Conservation (phyloP, 2,329 filamentous ascomycete species). For the Ramularia endophylla region DNA sequence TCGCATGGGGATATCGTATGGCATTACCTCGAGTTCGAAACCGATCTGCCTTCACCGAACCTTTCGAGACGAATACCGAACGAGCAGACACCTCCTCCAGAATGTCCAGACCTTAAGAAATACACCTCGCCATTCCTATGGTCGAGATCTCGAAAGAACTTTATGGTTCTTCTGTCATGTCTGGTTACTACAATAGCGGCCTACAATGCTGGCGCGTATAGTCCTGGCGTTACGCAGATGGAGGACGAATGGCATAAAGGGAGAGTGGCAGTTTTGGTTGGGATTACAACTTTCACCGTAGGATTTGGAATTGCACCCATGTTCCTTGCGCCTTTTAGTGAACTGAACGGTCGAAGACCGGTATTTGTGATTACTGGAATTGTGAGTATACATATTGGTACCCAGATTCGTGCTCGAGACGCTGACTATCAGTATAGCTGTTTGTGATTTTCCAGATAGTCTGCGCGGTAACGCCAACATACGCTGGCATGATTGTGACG, state of each 20-base stretch:
- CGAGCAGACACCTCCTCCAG: slow-evolving; percentile 40
- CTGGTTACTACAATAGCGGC: slow-evolving; percentile 70
- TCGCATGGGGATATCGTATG: slow-evolving; percentile 42
- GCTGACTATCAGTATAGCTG: slow-evolving; percentile 31
- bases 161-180: slow-evolving; percentile 69
- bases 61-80: slow-evolving; percentile 27
- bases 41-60: slow-evolving; percentile 47
- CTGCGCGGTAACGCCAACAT: slow-evolving; percentile 63
- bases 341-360: slow-evolving; percentile 79
- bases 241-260: slow-evolving; percentile 59
- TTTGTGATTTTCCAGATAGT: slow-evolving; percentile 67
- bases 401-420: too few species aligned
- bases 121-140: slow-evolving; percentile 69
- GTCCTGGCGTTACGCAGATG: slow-evolving; percentile 62
- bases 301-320: slow-evolving; percentile 83
- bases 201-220: slow-evolving; percentile 76
- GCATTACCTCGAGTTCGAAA: slow-evolving; percentile 59
- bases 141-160: slow-evolving; percentile 61
- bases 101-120: slow-evolving; percentile 58
- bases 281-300: slow-evolving; percentile 74
- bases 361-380: slow-evolving; percentile 71
- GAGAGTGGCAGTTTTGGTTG: slow-evolving; percentile 60
- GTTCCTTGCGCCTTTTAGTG: slow-evolving; percentile 73
- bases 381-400: too few species aligned
- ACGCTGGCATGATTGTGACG: slow-evolving; percentile 67